A percentile compares a stretch with the other conserved stretches of the same genome.
phyloP scores from a whole-genome alignment of 2,329 filamentous ascomycete genomes.

The Aspergillus carbonarius region DNA sequence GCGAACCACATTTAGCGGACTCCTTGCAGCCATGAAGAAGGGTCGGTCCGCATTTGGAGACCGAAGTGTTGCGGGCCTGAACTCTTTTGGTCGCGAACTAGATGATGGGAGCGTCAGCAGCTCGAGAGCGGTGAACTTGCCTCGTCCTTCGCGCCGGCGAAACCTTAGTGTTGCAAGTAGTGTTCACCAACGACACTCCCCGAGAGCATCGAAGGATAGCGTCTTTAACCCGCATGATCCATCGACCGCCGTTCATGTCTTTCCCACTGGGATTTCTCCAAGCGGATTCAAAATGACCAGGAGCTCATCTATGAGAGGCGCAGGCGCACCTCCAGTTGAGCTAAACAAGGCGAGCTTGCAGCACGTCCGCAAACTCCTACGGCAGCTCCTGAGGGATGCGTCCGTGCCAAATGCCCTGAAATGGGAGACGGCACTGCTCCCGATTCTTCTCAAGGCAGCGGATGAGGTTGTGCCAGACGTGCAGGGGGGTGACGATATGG shows the following conservation, averaged over 20 bases:
- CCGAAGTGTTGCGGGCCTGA: conserved; percentile 70
- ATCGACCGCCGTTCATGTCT: conserved; percentile 41
- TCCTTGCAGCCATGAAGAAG: conserved; percentile 72
- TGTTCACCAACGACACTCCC: conserved; percentile 68
- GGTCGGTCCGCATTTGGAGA: conserved; percentile 71
- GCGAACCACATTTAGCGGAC: conserved; percentile 68
- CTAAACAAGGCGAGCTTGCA: conserved; percentile 83
- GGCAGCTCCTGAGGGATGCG: conserved; percentile 77
- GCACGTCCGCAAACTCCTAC: conserved; percentile 81
- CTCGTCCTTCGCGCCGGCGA: conserved; percentile 67
- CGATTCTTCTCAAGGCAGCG: conserved; percentile 84
- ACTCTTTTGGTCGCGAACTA: conserved; percentile 65
- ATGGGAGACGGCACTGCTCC: conserved; percentile 89
- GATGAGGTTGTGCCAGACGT: conserved; percentile 95
- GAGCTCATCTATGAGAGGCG: conserved; percentile 78
- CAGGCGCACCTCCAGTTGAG: conserved; percentile 72
- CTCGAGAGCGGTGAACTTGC: conserved; percentile 58
- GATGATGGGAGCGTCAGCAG: conserved; percentile 65
- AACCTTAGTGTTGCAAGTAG: conserved; percentile 84
- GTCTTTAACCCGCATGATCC: conserved; percentile 41
- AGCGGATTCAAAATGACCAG: conserved; percentile 60
- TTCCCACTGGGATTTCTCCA: conserved; percentile 34
- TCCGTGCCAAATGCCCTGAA: conserved; percentile 68
- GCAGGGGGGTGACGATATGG: conserved; percentile 87
- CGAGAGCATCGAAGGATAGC: conserved; percentile 63